Percentiles rank a stretch among this genome's conserved stretches.
These are phyloP conservation scores for Xylaria longipes DNA, from an alignment of 495 filamentous ascomycete species.

Conservation along the genomic window DNA sequence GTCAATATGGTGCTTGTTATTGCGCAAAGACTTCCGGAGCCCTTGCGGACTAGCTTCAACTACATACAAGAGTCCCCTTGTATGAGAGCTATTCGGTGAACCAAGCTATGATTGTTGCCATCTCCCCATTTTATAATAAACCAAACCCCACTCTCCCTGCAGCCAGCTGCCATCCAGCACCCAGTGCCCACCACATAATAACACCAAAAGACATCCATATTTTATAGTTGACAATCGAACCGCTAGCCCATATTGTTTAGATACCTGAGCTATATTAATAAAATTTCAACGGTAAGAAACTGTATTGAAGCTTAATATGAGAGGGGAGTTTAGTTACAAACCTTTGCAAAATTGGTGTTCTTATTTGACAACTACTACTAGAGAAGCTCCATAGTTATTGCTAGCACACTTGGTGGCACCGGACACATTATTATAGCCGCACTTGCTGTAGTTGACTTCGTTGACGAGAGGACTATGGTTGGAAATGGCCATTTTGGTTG, in stretches of 20 bases:
- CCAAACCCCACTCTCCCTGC: constrained; percentile 8
- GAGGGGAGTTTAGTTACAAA: constrained; percentile 11
- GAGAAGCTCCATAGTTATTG: constrained; percentile 6
- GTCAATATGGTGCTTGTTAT: constrained; percentile 13
- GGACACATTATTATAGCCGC: constrained; percentile 22
- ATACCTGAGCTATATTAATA: constrained; percentile 4
- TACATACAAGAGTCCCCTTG: constrained; percentile 10
- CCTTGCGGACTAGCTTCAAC: constrained; percentile 10
- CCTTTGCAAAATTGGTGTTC: constrained; percentile 1
- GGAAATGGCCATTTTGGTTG: constrained; percentile 15
- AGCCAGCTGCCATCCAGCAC: constrained; percentile 2
- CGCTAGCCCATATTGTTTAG: background rate
- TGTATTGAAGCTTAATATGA: constrained; percentile 7
- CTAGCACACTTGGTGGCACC: constrained; percentile 13
- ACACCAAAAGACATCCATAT: constrained; percentile 12
- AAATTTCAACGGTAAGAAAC: background rate
- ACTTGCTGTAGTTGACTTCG: constrained; percentile 19
- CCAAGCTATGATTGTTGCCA: constrained; percentile 16
- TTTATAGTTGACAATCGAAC: constrained; percentile 6
- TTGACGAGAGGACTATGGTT: constrained; percentile 9
- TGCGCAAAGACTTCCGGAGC: too few species aligned
- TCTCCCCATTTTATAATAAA: constrained; percentile 14
- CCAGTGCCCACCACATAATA: background rate
- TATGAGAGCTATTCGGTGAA: constrained; percentile 8
- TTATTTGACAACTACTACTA: constrained; percentile 2